Percentiles rank a stretch among this genome's conserved stretches.
Conservation (phyloP, 495 filamentous ascomycete species). For the Cudoniella acicularis region DNA sequence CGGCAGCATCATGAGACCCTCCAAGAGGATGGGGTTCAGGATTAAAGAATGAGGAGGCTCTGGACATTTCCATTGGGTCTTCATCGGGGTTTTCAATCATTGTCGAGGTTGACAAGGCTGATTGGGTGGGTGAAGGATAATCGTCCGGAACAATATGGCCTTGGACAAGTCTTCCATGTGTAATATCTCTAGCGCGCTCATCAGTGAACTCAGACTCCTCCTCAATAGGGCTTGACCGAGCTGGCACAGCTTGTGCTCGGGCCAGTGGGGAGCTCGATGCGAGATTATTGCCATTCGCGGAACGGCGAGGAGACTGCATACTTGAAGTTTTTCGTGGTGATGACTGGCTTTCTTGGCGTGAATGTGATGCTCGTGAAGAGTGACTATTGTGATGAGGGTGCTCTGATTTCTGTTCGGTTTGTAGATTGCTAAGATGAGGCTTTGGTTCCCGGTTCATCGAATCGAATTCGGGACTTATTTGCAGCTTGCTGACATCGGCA, state of each 20-base stretch:
- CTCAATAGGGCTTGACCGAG: slow-evolving; percentile 27
- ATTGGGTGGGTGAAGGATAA: slow-evolving; percentile 71
- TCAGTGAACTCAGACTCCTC: slow-evolving; percentile 74
- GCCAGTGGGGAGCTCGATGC: slow-evolving; percentile 19
- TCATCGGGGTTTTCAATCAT: slow-evolving; percentile 42
- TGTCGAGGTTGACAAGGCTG: slow-evolving; percentile 56
- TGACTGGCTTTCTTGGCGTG: slow-evolving; percentile 11
- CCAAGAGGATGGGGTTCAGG: slow-evolving; percentile 65
- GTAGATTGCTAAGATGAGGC: slow-evolving; percentile 2
- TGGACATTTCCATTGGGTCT: slow-evolving; percentile 54
- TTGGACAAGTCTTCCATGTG: slow-evolving; percentile 87
- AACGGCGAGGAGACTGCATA: slow-evolving; percentile 16
- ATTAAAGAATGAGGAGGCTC: slow-evolving; percentile 51
- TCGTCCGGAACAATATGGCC: slow-evolving; percentile 96
- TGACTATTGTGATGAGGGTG: background rate
- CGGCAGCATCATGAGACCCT: slow-evolving; percentile 74
- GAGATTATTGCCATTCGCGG: background rate
- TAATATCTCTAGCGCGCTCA: slow-evolving; percentile 82
- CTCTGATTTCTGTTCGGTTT: slow-evolving; percentile 6
- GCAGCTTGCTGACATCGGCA: slow-evolving; percentile 41
- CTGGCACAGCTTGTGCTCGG: slow-evolving; percentile 11
- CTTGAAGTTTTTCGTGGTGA: slow-evolving; percentile 14
- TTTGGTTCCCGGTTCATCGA: slow-evolving; percentile 1
- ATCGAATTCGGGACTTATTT: slow-evolving; percentile 26
- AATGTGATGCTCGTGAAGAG: slow-evolving; percentile 12